Base-by-base conservation (phyloP, 2,329 filamentous ascomycete species). In the Volutella citrinella region DNA sequence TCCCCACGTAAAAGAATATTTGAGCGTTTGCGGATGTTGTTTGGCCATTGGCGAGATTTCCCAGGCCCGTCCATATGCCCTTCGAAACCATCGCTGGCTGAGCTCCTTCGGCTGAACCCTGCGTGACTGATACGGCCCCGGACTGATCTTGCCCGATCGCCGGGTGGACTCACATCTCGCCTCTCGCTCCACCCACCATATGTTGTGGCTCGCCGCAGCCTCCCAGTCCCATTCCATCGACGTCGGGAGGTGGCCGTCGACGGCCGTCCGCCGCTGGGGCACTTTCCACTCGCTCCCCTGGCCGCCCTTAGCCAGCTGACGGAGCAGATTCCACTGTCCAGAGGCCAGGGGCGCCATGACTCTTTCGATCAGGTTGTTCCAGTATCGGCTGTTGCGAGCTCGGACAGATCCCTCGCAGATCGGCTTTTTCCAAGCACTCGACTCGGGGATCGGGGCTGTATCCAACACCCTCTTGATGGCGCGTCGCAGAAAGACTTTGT, bases 281-380 rank as follows among this genome's bases (percentile, higher is more conserved):
- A 69, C 44, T 13, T 37, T 47, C 59, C 66, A 70, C 19, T 65
- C 56, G 5, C 42, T 39, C 14, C 51, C 52, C 9, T 65, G 64
- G 17, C 57, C 57, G 2, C 70, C 76, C 7, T 48, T 42, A 4
- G 65, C 65, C 21, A 82, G 46, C 16, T 57, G 55, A n/a, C 56
- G 56, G n/a, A 82, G 55, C 11, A 68, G 51, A 11, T 80, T 64
- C 76, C 76, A 82, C 49, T 82, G 75, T 13, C 62, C 59, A 18
- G 54, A 58, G 7, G 66, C 65, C 12, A 82, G 38, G 0, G 79
- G 79, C n/a, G 76, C 73, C 46, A 76, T 59, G 7, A 78, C 42
- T 38, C 69, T 73, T 10, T 65, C 54, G 1, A 69, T 57, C 12
- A 64, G 49, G 5, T 36, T 36, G 22, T 56, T 65, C 71, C 74